Base-by-base conservation (phyloP, 129 eudicot species). In the Apium graveolens region DNA sequence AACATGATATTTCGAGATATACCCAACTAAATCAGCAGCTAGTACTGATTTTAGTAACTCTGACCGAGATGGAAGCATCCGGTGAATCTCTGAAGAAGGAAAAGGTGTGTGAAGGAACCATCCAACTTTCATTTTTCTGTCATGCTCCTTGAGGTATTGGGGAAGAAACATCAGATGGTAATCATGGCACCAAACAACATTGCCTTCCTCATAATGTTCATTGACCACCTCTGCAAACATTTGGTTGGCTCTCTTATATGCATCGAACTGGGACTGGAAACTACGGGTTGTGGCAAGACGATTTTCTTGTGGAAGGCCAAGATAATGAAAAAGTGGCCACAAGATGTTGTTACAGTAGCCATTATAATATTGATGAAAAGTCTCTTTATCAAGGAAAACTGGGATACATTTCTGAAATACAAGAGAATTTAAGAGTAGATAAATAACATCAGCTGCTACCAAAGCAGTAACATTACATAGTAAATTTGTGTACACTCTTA, bases 51-150 rank as follows among this genome's bases (percentile, higher is more conserved):
- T 81, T 51, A 93, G 84, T 45, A 93, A 86, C 78, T 93, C 96
- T 17, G 98, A 90, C 53, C 98, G 80, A 29, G 96, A 90, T 14
- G 98, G 92, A 78, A 89, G 79, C 48, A 87, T 88, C 82, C 91
- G 68, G 73, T 88, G 91, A 51, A 92, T 88, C 80, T 90, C 97
- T 24, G 97, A 92, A 43, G 96, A 93, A 45, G 96, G 98, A 72
- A 93, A 93, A 27, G 94, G 98, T 32, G 98, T 93, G 83, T 93
- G 98, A 75, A 93, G 88, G 85, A 93, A 90, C 98, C 96, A 93
- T 7, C 96, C 93, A 29, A 93, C 94, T 87, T 90, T 93, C 89
- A 91, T 93, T 34, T 82, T 81, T 3, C 73, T 80, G 69, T 91
- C 87, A 55, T 85, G 73, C 18, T 86, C 91, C 82, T 91, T 93